These are phyloP conservation scores for Nepenthes mirabilis DNA, from an alignment of 148 eudicot genomes.

Conservation along the genomic window DNA sequence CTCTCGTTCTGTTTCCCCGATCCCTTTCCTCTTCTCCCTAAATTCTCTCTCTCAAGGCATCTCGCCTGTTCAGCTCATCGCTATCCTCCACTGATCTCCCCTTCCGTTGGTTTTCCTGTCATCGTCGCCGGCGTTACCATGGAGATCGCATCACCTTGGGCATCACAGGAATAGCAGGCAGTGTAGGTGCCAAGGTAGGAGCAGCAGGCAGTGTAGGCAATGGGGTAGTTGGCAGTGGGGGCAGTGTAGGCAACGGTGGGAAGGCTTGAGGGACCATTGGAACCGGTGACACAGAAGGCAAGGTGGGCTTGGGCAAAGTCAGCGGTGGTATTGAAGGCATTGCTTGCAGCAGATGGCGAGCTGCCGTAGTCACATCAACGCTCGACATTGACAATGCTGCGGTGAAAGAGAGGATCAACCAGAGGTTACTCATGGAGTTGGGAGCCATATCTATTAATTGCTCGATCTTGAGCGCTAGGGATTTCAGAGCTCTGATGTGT, in stretches of 20 bases:
- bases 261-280: constrained; percentile 1
- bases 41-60: no score
- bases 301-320: not conserved
- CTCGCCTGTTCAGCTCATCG: no score
- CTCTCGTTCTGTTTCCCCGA: no score
- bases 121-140: no score
- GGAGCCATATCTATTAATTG: not conserved
- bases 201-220: no score
- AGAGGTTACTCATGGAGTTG: not conserved
- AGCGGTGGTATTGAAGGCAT: constrained; percentile 2
- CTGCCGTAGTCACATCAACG: constrained; percentile 2
- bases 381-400: constrained; percentile 7
- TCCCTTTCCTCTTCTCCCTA: no score
- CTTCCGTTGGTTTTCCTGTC: no score
- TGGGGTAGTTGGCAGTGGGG: no score
- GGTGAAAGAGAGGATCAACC: constrained; percentile 2
- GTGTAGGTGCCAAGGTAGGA: no score
- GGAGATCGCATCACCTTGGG: no score
- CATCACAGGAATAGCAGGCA: no score
- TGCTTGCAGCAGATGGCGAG: constrained; percentile 7
- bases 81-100: no score
- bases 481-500: not conserved
- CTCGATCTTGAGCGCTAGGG: not conserved
- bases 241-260: not conserved
- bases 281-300: not conserved